Base-by-base conservation (phyloP, 1,284 basidiomycete genomes). In the Athelia psychrophila region DNA sequence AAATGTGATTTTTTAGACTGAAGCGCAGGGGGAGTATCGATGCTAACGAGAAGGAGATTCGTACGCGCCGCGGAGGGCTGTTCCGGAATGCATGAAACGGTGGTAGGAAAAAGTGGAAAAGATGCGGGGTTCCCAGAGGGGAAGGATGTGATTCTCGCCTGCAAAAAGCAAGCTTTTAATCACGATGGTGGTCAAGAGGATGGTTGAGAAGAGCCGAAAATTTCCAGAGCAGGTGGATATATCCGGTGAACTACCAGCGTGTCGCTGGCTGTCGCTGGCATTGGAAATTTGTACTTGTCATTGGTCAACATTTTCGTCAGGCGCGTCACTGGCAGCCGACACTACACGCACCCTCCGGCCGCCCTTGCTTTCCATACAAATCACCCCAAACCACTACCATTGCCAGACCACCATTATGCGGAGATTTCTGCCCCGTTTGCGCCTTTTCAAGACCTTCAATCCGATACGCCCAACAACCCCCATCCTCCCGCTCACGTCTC, bases 81-180 rank as follows among this genome's bases (percentile, higher is more conserved):
- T 66, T 66, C 64, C 71, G 61, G 76, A 73, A 84, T 81, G 78
- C 84, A 86, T 86, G 73, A 74, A 83, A 75, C 62, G 70, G 62
- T 53, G 63, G 52, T 44, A 47, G 47, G 27, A 25, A 16, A 22
- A 52, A 47, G 49, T 18, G 38, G 33, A 20, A 42, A 40, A 19
- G 9, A 42, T 44, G 48, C 18, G 44, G 38, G 23, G 49, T 32
- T 60, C 63, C n/a, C 44, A 35, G 44, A 4, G 19, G 16, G 27
- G 22, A 46, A 35, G 23, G 24, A n/a, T 5, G 44, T 10, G 22
- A 23, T 10, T 23, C 44, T 27, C 44, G 44, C 44, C 23, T 46
- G 44, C 9, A 9, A 42, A 22, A 22, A 18, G 38, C 38, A 16
- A 42, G 27, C 27, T 30, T 13, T 30, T 30, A 13, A 30, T 13